Base-by-base conservation (phyloP, 179 eudicot species). In the Spinacia oleracea region DNA sequence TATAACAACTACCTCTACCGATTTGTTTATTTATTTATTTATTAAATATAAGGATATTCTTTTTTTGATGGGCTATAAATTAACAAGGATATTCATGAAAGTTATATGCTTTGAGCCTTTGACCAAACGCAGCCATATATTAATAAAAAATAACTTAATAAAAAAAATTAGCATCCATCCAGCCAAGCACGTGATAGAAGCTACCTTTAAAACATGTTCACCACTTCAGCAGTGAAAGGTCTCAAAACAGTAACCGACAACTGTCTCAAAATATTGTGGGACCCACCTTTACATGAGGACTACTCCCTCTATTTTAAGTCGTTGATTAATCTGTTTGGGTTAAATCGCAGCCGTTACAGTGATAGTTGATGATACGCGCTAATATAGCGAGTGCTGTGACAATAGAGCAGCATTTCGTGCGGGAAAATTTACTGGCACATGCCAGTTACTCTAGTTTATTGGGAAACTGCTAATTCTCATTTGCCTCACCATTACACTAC, bases 151-250 rank as follows among this genome's bases (percentile, higher is more conserved):
- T 64, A 63, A 20, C 12, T 31, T 42, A 58, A 9, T 29, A 27
- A 12, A 62, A 62, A 31, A 31, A 32, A 35, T 34, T 32, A 20
- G 31, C 4, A 38, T n/a, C n/a, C n/a, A n/a, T n/a, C n/a, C n/a
- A 31, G 68, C 21, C 18, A 2, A 45, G 80, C 80, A 77, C 80
- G 80, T 77, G 80, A 77, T 3, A 55, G 80, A 55, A 40, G 74
- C 20, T 69, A 74, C 53, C 73, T 42, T 42, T 8, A 29, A 69
- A 58, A 78, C 80, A 70, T 78, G 80, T 42, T 6, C 21, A 38
- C 58, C 65, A 78, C 25, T 16, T 11, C n/a, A 18, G 23, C 20
- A 51, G 12, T 9, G 31, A n/a, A 35, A 40, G 53, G 29, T 43
- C 27, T 42, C 9, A 16, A 16, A 42, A 58, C 75, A 42, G 45